These are phyloP conservation scores for Pterocarpus macrocarpus DNA, from an alignment of 306 rosid species.

Conservation along the genomic window DNA sequence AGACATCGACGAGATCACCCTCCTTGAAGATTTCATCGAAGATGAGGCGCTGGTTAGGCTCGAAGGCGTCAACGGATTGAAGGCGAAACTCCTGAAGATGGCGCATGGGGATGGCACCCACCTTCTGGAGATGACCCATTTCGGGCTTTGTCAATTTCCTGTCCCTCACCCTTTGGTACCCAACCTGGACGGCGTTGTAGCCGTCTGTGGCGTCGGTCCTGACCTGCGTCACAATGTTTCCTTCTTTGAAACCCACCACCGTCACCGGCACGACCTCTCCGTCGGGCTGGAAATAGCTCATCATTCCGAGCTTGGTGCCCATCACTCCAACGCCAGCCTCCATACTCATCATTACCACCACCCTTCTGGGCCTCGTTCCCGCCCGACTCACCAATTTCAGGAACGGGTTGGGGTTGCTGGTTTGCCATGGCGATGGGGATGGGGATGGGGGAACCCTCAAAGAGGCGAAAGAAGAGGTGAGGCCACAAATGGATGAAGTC, in stretches of 20 bases:
- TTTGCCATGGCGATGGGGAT: not conserved
- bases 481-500: too few species aligned
- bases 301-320: constrained; percentile 97
- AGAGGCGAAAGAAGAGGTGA: too few species aligned
- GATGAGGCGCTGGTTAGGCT: constrained; percentile 69
- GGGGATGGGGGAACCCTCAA: too few species aligned
- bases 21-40: constrained; percentile 80
- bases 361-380: not conserved
- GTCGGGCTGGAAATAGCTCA: constrained; percentile 73
- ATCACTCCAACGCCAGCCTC: constrained; percentile 96
- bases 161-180: constrained; percentile 84
- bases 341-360: constrained; percentile 65
- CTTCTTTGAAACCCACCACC: constrained; percentile 93
- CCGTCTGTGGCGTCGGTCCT: constrained; percentile 89
- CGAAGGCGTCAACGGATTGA: constrained; percentile 61
- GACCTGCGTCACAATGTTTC: constrained; percentile 88
- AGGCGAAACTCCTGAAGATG: constrained; percentile 98
- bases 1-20: constrained; percentile 92
- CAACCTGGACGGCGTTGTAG: constrained; percentile 83
- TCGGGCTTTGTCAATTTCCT: constrained; percentile 88
- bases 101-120: constrained; percentile 83
- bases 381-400: constrained; percentile 5
- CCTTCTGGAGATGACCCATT: constrained; percentile 85
- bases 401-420: not conserved
- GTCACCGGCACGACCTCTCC: constrained; percentile 93